Conservation (phyloP, 306 rosid genomes). For the Dalbergia cultrata region DNA sequence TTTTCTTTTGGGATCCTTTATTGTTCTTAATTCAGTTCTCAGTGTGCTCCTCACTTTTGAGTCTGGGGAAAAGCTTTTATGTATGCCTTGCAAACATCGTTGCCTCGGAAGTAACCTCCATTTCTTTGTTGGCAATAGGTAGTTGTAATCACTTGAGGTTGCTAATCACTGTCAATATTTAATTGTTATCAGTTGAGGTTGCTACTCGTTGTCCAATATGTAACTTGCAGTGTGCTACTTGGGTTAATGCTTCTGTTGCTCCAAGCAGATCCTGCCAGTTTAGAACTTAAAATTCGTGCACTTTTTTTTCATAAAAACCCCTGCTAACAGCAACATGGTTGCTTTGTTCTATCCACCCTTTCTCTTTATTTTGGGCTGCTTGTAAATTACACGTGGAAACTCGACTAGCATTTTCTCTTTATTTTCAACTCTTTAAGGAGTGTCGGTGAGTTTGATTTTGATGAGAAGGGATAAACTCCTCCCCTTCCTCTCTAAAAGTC, state of each 20-base stretch:
- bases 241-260: constrained; percentile 10
- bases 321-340: constrained; percentile 2
- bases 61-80: not conserved
- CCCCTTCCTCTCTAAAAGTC: too few species aligned
- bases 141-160: not conserved
- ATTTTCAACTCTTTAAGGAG: not conserved
- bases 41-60: not conserved
- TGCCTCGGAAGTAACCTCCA: constrained; percentile 19
- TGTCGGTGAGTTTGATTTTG: too few species aligned
- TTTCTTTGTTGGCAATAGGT: constrained; percentile 16
- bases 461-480: too few species aligned
- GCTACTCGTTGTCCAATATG: constrained; percentile 25
- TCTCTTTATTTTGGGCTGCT: not conserved
- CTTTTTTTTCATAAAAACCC: constrained; percentile 19
- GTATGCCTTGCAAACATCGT: not conserved
- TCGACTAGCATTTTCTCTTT: too few species aligned
- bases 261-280: constrained; percentile 21
- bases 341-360: constrained; percentile 33
- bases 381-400: not conserved
- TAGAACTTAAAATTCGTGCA: not conserved
- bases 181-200: constrained; percentile 7
- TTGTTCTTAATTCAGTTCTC: not conserved
- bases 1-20: not conserved
- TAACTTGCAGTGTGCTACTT: constrained; percentile 11
- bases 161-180: too few species aligned